Base-by-base conservation (phyloP, 1,284 basidiomycete genomes). In the Papiliotrema flavescens region DNA sequence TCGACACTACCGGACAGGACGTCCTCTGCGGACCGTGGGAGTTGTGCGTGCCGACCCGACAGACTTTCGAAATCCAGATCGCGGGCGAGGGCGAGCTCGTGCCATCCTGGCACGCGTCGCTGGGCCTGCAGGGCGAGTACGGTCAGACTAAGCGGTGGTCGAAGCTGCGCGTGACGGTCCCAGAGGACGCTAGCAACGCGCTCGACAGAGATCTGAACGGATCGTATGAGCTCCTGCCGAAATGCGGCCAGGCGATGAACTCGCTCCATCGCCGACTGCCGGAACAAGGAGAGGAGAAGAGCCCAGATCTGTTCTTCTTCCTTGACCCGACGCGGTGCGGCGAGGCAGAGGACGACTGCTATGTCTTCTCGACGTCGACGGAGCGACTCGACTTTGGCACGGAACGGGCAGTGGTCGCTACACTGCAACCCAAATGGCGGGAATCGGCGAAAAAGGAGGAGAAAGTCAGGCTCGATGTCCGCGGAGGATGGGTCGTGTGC, bases 201-300 rank as follows among this genome's bases (percentile, higher is more conserved):
- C 82, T 96, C 28, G 92, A 96, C 72, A 84, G 87, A 41, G 82
- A 89, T 65, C 84, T 96, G 47, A 84, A 86, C 3, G 93, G 94
- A 3, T 79, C 76, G 0, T 97, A 96, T 69, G 77, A 79, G 11
- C 83, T 95, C 37, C 79, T 93, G 49, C 85, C 89, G 58, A 86
- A 86, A 69, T 97, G 93, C 59, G 93, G 93, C 1, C 92, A 90
- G 0, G 90, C 94, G 1, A 90, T 89, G 69, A 82, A 82, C 24
- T 88, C 89, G n/a, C 79, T 97, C 37, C 91, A 96, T 75, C 85
- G 83, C 73, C 86, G 83, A 58, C 71, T 79, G 34, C 48, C 73
- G 20, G 74, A 75, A 3, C 60, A 72, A 0, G 77, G 77, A 13
- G 83, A 85, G 20, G 63, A 53, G 0, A 68, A 72, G 4, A 74